These are phyloP conservation scores for Sporobolus alterniflorus DNA, from an alignment of 202 grass and related monocot genomes.

Conservation along the genomic window DNA sequence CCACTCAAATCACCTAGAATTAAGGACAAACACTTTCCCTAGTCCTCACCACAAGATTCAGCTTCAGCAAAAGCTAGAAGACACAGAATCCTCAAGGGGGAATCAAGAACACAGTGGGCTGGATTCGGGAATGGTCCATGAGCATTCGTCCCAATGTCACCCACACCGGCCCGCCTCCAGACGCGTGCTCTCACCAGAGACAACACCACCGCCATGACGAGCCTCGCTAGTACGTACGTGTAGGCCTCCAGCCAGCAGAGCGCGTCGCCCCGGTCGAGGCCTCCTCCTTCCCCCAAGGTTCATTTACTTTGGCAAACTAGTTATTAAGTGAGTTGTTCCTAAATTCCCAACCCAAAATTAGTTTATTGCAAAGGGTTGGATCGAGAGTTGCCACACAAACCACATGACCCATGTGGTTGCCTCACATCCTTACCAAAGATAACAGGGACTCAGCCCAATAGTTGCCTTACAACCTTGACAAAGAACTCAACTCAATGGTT, in stretches of 20 bases:
- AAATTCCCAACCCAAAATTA: too few species aligned
- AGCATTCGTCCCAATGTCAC: conserved; percentile 59
- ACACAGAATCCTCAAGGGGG: neutral
- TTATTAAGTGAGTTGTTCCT: too few species aligned
- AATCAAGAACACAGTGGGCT: neutral
- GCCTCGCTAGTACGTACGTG: conserved; percentile 53
- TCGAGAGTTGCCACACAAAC: too few species aligned
- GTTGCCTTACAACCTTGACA: too few species aligned
- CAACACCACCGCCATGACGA: conserved; percentile 27
- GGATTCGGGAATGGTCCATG: conserved; percentile 16
- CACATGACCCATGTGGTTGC: too few species aligned
- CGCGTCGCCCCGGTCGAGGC: neutral
- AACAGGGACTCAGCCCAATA: too few species aligned
- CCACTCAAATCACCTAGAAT: conserved; percentile 5
- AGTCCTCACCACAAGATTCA: neutral
- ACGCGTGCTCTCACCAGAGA: conserved; percentile 26
- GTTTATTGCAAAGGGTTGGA: too few species aligned
- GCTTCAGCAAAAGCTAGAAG: neutral
- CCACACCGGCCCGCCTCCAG: neutral
- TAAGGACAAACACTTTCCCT: neutral
- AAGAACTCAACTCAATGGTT: too few species aligned
- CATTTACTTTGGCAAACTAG: too few species aligned
- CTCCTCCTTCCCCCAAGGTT: conserved; percentile 31
- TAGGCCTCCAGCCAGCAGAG: conserved; percentile 54
- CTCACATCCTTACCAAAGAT: too few species aligned